A percentile compares a stretch with the other conserved stretches of the same genome.
phyloP scores from a whole-genome alignment of 768 basidiomycete species.

The Lactifluus echinatus region DNA sequence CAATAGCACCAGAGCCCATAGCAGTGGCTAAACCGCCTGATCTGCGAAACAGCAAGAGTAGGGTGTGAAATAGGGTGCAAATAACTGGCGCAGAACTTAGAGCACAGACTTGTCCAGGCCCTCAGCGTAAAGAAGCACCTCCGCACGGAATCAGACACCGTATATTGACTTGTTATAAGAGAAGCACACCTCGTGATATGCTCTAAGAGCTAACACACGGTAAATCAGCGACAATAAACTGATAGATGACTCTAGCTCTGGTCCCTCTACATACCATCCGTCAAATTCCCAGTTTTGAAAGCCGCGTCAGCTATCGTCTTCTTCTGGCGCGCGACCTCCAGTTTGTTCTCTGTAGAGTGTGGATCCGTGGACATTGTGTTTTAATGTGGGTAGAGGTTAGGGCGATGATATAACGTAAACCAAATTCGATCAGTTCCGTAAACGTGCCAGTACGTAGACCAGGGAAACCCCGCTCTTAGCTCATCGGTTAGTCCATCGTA shows the following conservation, averaged over 20 bases:
- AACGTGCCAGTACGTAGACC: too few relatives aligned
- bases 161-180: background rate
- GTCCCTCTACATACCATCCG: constrained; percentile 38
- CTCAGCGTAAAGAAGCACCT: constrained; percentile 25
- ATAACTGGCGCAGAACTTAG: background rate
- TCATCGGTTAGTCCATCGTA: too few relatives aligned
- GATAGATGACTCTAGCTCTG: background rate
- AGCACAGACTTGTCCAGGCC: constrained; percentile 58
- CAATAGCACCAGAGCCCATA: constrained; percentile 1
- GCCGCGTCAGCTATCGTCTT: constrained; percentile 60
- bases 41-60: background rate
- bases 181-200: constrained; percentile 57
- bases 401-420: background rate
- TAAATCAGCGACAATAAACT: background rate
- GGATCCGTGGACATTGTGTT: background rate
- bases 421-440: background rate
- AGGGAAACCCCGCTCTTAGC: too few relatives aligned
- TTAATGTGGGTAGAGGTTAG: background rate
- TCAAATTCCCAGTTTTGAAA: constrained; percentile 56
- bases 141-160: background rate
- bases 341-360: constrained; percentile 9
- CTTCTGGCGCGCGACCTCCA: constrained; percentile 32
- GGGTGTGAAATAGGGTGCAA: background rate
- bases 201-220: constrained; percentile 43
- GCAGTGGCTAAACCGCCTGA: constrained; percentile 4